These are phyloP conservation scores for Venturia nashicola DNA, from an alignment of 2,329 filamentous ascomycete genomes.

Conservation along the genomic window DNA sequence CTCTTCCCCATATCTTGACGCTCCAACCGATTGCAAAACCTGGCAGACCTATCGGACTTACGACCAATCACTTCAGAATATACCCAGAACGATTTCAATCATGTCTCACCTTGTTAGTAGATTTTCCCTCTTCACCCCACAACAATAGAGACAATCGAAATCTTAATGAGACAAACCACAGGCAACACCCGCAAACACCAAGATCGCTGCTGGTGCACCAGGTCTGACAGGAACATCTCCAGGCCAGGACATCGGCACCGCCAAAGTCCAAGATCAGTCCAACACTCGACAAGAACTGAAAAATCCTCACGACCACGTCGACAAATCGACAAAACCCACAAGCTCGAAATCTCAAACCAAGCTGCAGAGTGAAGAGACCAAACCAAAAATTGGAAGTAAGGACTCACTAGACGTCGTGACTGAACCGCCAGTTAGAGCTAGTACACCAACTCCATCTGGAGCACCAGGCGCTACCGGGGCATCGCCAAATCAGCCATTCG, in stretches of 20 bases:
- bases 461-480: not conserved
- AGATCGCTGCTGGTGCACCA: not conserved
- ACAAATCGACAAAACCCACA: not conserved
- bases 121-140: not conserved
- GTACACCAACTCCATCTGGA: not conserved
- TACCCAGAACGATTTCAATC: not conserved
- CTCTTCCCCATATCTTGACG: not conserved
- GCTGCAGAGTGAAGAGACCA: not conserved
- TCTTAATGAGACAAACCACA: not conserved
- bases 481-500: not conserved
- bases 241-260: not conserved
- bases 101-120: slow-evolving; percentile 1
- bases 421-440: not conserved
- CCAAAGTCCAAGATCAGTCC: not conserved
- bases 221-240: not conserved
- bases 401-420: not conserved
- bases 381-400: not conserved
- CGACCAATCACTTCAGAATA: not conserved
- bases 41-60: not conserved
- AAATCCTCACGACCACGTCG: not conserved
- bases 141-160: not conserved
- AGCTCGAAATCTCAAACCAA: not conserved
- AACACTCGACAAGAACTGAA: not conserved
- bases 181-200: not conserved
- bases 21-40: not conserved